These are phyloP conservation scores for Sequoia sempervirens DNA, from an alignment of 75 land plant genomes.

Conservation along the genomic window DNA sequence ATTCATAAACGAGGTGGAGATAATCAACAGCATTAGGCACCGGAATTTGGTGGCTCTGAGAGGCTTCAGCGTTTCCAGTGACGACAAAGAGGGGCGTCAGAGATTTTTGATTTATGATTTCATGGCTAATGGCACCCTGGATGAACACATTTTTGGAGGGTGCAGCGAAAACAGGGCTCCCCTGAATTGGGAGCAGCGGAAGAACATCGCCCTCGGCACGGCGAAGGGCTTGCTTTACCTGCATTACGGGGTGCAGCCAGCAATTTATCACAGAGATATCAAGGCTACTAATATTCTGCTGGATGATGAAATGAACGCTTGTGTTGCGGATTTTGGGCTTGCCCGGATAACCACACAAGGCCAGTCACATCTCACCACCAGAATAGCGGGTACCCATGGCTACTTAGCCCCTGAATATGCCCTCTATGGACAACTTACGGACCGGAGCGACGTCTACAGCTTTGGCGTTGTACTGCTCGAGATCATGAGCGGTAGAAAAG, in stretches of 20 bases:
- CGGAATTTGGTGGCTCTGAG: conserved; percentile 23
- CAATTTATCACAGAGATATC: conserved; percentile 39
- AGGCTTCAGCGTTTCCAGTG: conserved; percentile 30
- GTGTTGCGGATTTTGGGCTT: conserved; percentile 41
- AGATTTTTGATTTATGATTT: conserved; percentile 28
- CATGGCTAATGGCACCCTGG: conserved; percentile 28
- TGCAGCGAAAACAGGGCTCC: not conserved
- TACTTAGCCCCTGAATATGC: conserved; percentile 41
- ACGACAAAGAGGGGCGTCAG: conserved; percentile 16
- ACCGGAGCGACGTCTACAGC: conserved; percentile 38
- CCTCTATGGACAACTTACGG: conserved; percentile 36
- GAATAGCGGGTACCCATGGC: conserved; percentile 34
- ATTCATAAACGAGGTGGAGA: conserved; percentile 39
- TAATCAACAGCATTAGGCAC: conserved; percentile 31
- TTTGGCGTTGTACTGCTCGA: conserved; percentile 32
- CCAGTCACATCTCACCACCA: conserved; percentile 28
- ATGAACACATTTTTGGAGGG: conserved; percentile 11
- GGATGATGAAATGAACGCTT: conserved; percentile 33
- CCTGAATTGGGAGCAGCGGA: conserved; percentile 27
- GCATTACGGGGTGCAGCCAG: conserved; percentile 27
- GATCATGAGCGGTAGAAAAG: conserved; percentile 35
- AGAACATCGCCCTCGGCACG: conserved; percentile 24
- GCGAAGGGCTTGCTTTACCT: conserved; percentile 33
- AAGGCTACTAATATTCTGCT: conserved; percentile 37
- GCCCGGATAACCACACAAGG: conserved; percentile 25